Base-by-base conservation (phyloP, 1,139 yeast species). In the Wickerhamomyces sp. region DNA sequence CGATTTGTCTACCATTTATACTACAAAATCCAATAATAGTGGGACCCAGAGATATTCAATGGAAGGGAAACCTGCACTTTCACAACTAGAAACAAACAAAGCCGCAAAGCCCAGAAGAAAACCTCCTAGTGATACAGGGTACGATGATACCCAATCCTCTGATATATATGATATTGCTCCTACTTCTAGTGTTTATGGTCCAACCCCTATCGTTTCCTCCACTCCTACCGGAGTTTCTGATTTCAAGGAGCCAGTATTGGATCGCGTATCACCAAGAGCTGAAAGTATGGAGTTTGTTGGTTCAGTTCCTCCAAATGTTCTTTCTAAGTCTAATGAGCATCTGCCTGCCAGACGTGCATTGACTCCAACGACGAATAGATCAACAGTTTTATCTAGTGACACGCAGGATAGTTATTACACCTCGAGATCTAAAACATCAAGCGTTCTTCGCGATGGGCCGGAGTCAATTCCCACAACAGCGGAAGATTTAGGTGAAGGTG, bases 131-230 rank as follows among this genome's bases (percentile, higher is more conserved):
- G 27, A 24, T 24, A 14, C 5, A 8, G 33, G 15, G 10, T 13
- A 14, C 3, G 17, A 25, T 19, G 25, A 15, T 16, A 14, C 19
- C 15, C 20, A 22, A 3, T 14, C 9, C 16, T 16, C 28, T 3
- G 16, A 5, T 30, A 17, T 14, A 22, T 14, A 8, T 24, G 21
- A 24, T 29, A 42, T 48, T 15, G 43, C 41, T 20, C 27, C 27
- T 7, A 13, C 16, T 27, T 27, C 29, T 15, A 50, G 55, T 35
- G 38, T 48, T 13, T 49, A 52, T 38, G 47, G 44, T 10, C 45
- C 49, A 10, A 38, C 46, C 19, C 50, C 52, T 20, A 33, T 43
- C 16, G 40, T 32, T 18, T 31, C 33, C 10, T 19, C 33, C 5
- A 20, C 25, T 7, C n/a, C 33, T 22, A 28, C 36, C 32, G 37